Evolutionary conservation across 2,329 filamentous ascomycete genomes (phyloP), one percentile per base, ranked within the genome.

Genomic region (Pseudocercospora eumusae): DNA sequence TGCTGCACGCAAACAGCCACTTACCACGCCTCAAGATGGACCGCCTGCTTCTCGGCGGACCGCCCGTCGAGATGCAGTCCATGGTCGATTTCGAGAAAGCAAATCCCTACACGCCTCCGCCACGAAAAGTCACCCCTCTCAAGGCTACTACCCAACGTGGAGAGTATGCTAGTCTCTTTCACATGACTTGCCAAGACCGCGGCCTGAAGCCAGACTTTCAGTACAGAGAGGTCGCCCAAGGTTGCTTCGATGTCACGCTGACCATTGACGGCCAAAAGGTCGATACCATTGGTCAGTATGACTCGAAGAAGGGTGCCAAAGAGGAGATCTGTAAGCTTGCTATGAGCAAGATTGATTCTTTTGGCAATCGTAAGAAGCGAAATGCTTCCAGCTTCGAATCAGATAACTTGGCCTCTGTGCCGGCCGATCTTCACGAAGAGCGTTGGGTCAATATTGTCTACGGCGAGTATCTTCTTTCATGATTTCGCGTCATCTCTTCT

Each of bases 221-320:
- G 6, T 68, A 50, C 36, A 53, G 59, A 21, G 64, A 66, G 56
- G 53, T 59, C 1, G 58, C 62, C 18, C 20, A 59, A 47, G 57
- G 54, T 8, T 62, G 64, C 21, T 69, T 67, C 62, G 36, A 57
- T 25, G 64, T 62, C 2, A 59, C 57, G n/a, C 54, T 67, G 20
- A 36, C 21, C 28, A 44, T 68, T 47, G 45, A 66, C 44, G 58
- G 59, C 20, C 50, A 61, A 8, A 6, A 59, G 18, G 47, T 70
- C 11, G 62, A 70, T 20, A 64, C 65, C 3, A 68, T 67, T 7
- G 70, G 70, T 2, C 67, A 65, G 15, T 78, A 72, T 64, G 66
- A 67, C 7, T 77, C 70, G 42, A 80, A 81, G 69, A 76, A 76
- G 61, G 76, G 78, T 55, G 78, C 77, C 0, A 80, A 78, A 60